Conservation (phyloP, 2,329 filamentous ascomycete species). For the Ophiocordyceps camponoti-rufipedis region DNA sequence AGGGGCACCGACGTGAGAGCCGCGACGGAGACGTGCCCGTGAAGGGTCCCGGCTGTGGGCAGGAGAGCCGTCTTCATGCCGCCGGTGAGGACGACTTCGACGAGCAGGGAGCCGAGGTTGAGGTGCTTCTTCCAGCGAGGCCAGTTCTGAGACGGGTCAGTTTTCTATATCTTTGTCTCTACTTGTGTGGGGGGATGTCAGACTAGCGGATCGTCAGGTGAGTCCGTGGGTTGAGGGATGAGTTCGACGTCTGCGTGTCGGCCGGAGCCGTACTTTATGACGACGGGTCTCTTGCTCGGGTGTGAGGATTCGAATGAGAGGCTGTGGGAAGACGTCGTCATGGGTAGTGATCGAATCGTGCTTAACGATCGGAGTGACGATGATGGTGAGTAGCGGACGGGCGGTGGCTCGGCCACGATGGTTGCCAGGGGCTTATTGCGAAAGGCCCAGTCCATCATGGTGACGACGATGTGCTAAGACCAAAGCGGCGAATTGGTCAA, state of each 20-base stretch:
- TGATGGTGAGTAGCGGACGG: neutral
- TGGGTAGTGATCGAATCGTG: constrained; percentile 1
- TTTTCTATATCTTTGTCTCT: neutral
- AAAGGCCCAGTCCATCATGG: neutral
- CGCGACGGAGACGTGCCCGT: constrained; percentile 24
- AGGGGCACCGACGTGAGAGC: constrained; percentile 34
- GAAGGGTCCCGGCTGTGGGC: constrained; percentile 20
- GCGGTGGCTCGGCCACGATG: neutral
- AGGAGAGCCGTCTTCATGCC: constrained; percentile 37
- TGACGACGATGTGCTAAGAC: neutral
- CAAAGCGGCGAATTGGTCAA: too few relatives aligned
- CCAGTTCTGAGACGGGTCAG: constrained; percentile 28
- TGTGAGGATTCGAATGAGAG: constrained; percentile 1
- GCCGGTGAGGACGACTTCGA: constrained; percentile 25
- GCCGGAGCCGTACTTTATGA: constrained; percentile 28
- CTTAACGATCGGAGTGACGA: neutral
- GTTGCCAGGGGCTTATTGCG: neutral
- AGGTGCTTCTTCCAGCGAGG: constrained; percentile 31
- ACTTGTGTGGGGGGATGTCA: constrained; percentile 3
- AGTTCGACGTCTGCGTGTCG: constrained; percentile 24
- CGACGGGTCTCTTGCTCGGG: neutral
- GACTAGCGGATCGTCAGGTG: constrained; percentile 34
- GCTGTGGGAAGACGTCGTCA: constrained; percentile 3
- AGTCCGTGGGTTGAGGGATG: constrained; percentile 36
- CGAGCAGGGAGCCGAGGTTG: constrained; percentile 26